These are phyloP conservation scores for Plasmodium coatneyi DNA, from an alignment of 169 alveolate species.

Conservation along the genomic window DNA sequence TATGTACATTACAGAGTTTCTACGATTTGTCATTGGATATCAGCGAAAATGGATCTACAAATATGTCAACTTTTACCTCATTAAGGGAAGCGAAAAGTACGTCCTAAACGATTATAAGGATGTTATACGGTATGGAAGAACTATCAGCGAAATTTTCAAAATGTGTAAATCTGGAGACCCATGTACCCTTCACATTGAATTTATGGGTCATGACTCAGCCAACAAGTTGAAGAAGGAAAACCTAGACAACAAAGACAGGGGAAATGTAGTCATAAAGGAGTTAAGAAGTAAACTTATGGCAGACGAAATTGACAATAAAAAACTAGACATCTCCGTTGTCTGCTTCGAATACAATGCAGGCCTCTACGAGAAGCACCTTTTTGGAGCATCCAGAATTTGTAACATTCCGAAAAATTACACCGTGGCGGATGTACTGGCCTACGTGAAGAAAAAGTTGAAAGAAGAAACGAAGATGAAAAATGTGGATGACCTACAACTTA, in stretches of 20 bases:
- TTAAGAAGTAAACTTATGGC: slow-evolving; percentile 8
- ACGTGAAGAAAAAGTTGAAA: slow-evolving; percentile 12
- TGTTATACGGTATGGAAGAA: slow-evolving; percentile 33
- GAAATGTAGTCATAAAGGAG: background rate
- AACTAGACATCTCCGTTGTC: slow-evolving; percentile 6
- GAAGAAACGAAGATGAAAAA: slow-evolving; percentile 49
- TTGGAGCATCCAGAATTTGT: slow-evolving; percentile 68
- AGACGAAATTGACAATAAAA: slow-evolving; percentile 16
- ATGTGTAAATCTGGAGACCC: slow-evolving; percentile 32
- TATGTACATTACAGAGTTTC: slow-evolving; percentile 52
- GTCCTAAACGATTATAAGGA: slow-evolving; percentile 20
- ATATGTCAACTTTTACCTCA: slow-evolving; percentile 31
- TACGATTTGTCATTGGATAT: slow-evolving; percentile 57
- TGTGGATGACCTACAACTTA: slow-evolving; percentile 10
- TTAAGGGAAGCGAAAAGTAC: slow-evolving; percentile 42
- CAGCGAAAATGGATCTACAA: slow-evolving; percentile 75
- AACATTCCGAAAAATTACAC: slow-evolving; percentile 64
- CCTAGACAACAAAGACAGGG: background rate
- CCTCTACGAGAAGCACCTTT: slow-evolving; percentile 31
- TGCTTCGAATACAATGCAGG: slow-evolving; percentile 67
- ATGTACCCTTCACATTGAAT: slow-evolving; percentile 53
- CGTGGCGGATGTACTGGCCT: slow-evolving; percentile 44
- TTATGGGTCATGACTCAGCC: background rate
- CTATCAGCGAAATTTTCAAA: slow-evolving; percentile 41
- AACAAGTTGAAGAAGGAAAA: background rate